Evolutionary conservation across 257 asterid species (phyloP).

Genomic region (Voacanga thouarsii): DNA sequence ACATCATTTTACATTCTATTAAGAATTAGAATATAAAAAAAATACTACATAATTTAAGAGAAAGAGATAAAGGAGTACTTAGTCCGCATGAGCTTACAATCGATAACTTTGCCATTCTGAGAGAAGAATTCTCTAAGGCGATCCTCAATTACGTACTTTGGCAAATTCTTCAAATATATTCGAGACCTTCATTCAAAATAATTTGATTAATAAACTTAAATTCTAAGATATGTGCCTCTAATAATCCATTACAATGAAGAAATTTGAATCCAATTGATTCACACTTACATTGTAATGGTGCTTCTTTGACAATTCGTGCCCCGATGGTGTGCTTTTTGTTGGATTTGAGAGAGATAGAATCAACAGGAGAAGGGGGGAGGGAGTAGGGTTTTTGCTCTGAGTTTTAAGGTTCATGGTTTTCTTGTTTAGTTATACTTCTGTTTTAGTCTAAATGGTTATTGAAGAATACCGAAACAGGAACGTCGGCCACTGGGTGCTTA

Average conservation of each 20-base stretch:
- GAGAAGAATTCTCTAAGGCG: conserved; percentile 84
- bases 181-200: conserved; percentile 54
- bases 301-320: neutral
- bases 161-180: conserved; percentile 79
- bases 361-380: too few relatives aligned
- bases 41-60: neutral
- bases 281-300: neutral
- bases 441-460: too few relatives aligned
- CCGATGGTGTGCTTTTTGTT: too few relatives aligned
- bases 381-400: neutral
- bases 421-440: too few relatives aligned
- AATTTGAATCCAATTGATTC: neutral
- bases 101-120: conserved; percentile 88
- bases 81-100: conserved; percentile 89
- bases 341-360: neutral
- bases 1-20: too few relatives aligned
- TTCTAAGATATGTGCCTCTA: neutral
- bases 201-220: neutral
- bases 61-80: conserved; percentile 32
- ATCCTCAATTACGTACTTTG: conserved; percentile 67
- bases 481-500: too few relatives aligned
- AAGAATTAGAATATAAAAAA: neutral
- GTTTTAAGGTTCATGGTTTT: neutral
- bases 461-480: too few relatives aligned
- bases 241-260: neutral